Base-by-base conservation (phyloP, 2,329 filamentous ascomycete species). In the Rugonectria rugulosa region DNA sequence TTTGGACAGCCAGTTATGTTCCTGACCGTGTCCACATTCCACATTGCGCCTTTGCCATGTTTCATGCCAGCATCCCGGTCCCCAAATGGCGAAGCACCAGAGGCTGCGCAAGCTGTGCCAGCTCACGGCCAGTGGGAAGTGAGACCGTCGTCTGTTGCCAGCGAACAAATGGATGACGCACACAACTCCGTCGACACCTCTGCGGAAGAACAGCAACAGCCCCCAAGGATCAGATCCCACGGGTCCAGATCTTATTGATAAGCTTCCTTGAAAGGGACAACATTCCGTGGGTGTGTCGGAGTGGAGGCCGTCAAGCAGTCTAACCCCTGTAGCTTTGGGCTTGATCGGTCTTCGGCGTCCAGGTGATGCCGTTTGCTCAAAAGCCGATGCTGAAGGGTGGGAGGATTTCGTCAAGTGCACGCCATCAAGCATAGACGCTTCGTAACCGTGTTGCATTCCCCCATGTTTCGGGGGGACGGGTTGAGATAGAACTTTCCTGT, bases 91-190 rank as follows among this genome's bases (percentile, higher is more conserved):
- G 24, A 7, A 27, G 24, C 6, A 27, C n/a, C n/a, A n/a, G n/a
- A 27, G 24, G 24, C 11, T 27, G 24, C 6, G 24, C 11, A 27
- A 27, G 38, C 23, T 43, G 31, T 31, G 32, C 45, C 52, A 45
- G 34, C 32, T 32, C 29, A 23, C 32, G 36, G 38, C 40, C 14
- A 43, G 20, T 24, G n/a, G 23, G 44, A 19, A 34, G 27, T 48
- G 36, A 29, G 20, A n/a, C n/a, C n/a, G n/a, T n/a, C n/a, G 44
- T 24, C 38, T 11, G 36, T 21, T 42, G 47, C 47, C 47, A 51
- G 29, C 47, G 21, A 36, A 43, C 11, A 40, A 26, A 43, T 50
- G 34, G 41, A 51, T 56, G 53, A 56, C 53, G 53, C 32, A 24
- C 34, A 38, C 45, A 21, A 32, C 34, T 29, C 47, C 29, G 47